phyloP scores from a whole-genome alignment of 352 stramenopile genomes.

The Globisporangium apiculatum region DNA sequence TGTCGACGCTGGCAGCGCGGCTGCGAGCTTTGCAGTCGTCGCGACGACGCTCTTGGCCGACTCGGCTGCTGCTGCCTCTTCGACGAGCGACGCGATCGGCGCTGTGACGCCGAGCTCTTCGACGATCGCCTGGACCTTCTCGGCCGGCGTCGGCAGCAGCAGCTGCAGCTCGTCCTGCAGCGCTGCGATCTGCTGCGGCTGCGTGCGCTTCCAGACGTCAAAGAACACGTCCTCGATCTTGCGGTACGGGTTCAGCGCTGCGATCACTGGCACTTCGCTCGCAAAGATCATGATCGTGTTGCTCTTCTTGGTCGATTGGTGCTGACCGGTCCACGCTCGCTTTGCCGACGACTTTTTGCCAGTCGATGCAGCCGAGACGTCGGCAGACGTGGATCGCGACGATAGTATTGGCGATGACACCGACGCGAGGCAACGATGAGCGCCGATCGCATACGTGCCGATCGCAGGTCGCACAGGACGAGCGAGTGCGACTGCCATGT shows the following conservation, averaged over 20 bases:
- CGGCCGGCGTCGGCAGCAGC: constrained; percentile 31
- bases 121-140: constrained; percentile 54
- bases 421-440: no score
- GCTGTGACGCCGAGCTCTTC: constrained; percentile 38
- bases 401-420: no score
- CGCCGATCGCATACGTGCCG: no score
- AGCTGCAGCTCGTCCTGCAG: constrained; percentile 45
- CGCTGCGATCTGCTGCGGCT: constrained; percentile 43
- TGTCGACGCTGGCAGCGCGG: constrained; percentile 37
- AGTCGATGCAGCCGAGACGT: no score
- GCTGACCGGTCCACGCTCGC: no score
- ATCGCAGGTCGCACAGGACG: no score
- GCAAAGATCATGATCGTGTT: constrained; percentile 72
- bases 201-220: constrained; percentile 71
- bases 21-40: constrained; percentile 35
- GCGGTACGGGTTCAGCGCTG: constrained; percentile 74
- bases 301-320: neutral
- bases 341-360: no score
- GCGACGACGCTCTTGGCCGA: constrained; percentile 34
- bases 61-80: constrained; percentile 39
- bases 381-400: no score
- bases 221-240: constrained; percentile 83
- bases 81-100: constrained; percentile 50
- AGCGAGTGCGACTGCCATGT: no score
- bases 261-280: constrained; percentile 81